Percentiles rank a stretch among this genome's conserved stretches.
Evolutionary conservation across 2,329 filamentous ascomycete species (phyloP).

Genomic region (Pseudogymnoascus sp.): DNA sequence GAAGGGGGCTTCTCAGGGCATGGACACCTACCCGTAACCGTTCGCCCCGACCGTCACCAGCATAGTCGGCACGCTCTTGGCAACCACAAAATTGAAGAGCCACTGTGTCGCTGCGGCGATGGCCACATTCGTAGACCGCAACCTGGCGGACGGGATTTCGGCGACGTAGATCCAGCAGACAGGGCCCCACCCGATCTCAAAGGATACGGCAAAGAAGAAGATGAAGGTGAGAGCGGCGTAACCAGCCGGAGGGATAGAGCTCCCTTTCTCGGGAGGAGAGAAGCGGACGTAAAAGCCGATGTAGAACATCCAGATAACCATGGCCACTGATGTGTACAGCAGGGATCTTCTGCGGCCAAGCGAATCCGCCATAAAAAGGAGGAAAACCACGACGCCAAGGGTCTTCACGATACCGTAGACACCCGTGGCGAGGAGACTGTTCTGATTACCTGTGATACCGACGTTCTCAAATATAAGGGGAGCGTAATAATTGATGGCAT

Average conservation of each 20-base stretch:
- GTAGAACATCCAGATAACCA: slow-evolving; percentile 55
- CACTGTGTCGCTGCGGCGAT: slow-evolving; percentile 60
- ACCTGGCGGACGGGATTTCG: slow-evolving; percentile 58
- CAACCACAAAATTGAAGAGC: slow-evolving; percentile 66
- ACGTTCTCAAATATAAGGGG: slow-evolving; percentile 60
- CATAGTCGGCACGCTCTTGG: slow-evolving; percentile 29
- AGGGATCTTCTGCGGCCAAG: slow-evolving; percentile 52
- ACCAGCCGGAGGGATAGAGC: slow-evolving; percentile 34
- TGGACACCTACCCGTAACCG: slow-evolving; percentile 13
- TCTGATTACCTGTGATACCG: slow-evolving; percentile 49
- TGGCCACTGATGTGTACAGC: slow-evolving; percentile 38
- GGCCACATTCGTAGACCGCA: slow-evolving; percentile 56
- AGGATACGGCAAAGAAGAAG: slow-evolving; percentile 60
- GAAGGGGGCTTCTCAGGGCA: neutral
- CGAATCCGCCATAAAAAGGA: slow-evolving; percentile 55
- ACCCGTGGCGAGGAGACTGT: slow-evolving; percentile 60
- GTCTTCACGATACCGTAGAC: slow-evolving; percentile 65
- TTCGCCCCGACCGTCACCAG: slow-evolving; percentile 17
- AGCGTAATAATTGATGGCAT: slow-evolving; percentile 51
- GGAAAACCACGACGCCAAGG: slow-evolving; percentile 51
- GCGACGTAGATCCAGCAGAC: slow-evolving; percentile 63
- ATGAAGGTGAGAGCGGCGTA: slow-evolving; percentile 62
- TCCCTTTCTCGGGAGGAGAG: slow-evolving; percentile 38
- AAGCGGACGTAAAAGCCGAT: slow-evolving; percentile 59
- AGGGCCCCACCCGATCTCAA: slow-evolving; percentile 60